These are phyloP conservation scores for Diaporthe longicolla DNA, from an alignment of 2,329 filamentous ascomycete genomes.

Conservation along the genomic window DNA sequence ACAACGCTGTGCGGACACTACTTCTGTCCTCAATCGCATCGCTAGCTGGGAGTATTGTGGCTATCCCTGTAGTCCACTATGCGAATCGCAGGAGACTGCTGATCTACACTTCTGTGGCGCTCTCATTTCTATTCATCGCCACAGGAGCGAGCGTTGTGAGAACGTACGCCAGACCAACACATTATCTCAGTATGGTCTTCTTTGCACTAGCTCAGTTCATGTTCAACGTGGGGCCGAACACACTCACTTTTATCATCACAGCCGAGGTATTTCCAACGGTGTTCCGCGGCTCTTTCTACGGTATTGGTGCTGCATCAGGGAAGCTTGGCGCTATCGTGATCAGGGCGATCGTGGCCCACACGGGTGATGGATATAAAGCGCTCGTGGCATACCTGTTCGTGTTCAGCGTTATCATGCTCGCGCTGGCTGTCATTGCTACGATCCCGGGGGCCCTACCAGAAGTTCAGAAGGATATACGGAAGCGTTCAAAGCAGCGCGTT, in stretches of 20 bases:
- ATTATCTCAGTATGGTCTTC: slow-evolving; percentile 40
- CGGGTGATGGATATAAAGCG: not conserved
- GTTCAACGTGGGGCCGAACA: slow-evolving; percentile 51
- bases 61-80: slow-evolving; percentile 42
- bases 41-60: slow-evolving; percentile 42
- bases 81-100: slow-evolving; percentile 42
- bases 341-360: slow-evolving; percentile 31
- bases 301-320: slow-evolving; percentile 49
- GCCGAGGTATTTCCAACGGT: slow-evolving; percentile 51
- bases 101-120: slow-evolving; percentile 36
- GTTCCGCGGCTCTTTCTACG: slow-evolving; percentile 51
- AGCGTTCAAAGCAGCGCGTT: not conserved
- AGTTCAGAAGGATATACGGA: slow-evolving; percentile 11
- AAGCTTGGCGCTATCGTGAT: slow-evolving; percentile 50
- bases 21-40: slow-evolving; percentile 43
- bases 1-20: slow-evolving; percentile 33
- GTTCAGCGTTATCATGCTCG: slow-evolving; percentile 31
- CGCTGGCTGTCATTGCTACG: slow-evolving; percentile 8
- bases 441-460: slow-evolving; percentile 31
- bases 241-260: slow-evolving; percentile 50
- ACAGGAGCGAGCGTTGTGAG: slow-evolving; percentile 44
- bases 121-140: slow-evolving; percentile 42
- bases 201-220: slow-evolving; percentile 48
- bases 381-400: slow-evolving; percentile 26
- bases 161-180: slow-evolving; percentile 38